These are phyloP conservation scores for Jacaranda copaia DNA, from an alignment of 257 asterid species.

Conservation along the genomic window DNA sequence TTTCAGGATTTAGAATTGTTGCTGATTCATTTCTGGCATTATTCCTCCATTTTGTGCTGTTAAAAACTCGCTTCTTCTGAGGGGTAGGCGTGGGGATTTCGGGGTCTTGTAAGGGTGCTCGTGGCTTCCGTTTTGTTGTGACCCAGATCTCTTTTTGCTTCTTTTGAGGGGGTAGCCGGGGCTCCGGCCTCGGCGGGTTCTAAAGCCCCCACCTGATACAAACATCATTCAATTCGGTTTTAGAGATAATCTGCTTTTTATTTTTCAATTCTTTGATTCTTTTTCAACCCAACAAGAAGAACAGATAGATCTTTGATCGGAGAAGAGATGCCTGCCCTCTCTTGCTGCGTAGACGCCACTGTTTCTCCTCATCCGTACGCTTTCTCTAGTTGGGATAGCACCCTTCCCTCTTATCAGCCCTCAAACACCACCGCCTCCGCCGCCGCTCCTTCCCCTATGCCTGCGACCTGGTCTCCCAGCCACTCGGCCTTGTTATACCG, in stretches of 20 bases:
- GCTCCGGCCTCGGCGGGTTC: slow-evolving; percentile 96
- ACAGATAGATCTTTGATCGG: slow-evolving; percentile 17
- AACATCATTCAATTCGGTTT: slow-evolving; percentile 16
- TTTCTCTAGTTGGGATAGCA: slow-evolving; percentile 43
- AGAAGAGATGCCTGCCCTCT: slow-evolving; percentile 67
- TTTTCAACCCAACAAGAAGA: neutral
- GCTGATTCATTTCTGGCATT: neutral
- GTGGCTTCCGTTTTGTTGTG: slow-evolving; percentile 60
- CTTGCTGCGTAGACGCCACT: slow-evolving; percentile 61
- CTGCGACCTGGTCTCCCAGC: slow-evolving; percentile 54
- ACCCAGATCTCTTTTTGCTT: slow-evolving; percentile 57
- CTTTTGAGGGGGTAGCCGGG: slow-evolving; percentile 99
- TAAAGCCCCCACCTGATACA: slow-evolving; percentile 80
- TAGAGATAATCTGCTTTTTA: neutral
- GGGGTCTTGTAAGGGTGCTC: slow-evolving; percentile 38
- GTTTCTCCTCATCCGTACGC: slow-evolving; percentile 49
- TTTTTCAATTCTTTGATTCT: slow-evolving; percentile 50
- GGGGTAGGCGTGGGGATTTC: slow-evolving; percentile 71
- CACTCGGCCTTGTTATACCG: slow-evolving; percentile 52
- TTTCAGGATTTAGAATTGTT: slow-evolving; percentile 38
- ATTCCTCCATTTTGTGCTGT: neutral
- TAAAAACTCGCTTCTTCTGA: slow-evolving; percentile 54
- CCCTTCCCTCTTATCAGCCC: slow-evolving; percentile 52
- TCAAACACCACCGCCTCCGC: slow-evolving; percentile 29
- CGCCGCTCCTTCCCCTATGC: slow-evolving; percentile 34